phyloP scores from a whole-genome alignment of 805 yeast genomes.

The Kuraishia ogatae region DNA sequence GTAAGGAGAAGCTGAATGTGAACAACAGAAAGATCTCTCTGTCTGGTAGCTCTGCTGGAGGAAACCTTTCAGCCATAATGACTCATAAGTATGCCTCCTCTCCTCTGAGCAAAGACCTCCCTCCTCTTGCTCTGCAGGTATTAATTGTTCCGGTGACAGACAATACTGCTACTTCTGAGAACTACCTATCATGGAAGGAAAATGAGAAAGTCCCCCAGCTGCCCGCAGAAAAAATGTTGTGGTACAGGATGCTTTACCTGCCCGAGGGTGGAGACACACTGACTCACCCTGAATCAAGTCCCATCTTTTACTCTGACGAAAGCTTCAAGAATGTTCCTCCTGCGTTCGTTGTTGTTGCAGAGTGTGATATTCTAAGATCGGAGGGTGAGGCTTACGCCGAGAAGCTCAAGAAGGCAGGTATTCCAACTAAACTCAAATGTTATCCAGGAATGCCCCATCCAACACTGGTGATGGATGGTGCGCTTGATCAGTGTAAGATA shows the following conservation, averaged over 20 bases:
- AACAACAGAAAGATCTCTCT: conserved; percentile 22
- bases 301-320: conserved; percentile 28
- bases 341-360: conserved; percentile 28
- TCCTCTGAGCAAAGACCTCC: conserved; percentile 15
- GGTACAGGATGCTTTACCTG: conserved; percentile 28
- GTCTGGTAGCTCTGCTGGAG: conserved; percentile 37
- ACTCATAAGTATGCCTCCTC: conserved; percentile 18
- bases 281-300: conserved; percentile 28
- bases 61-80: conserved; percentile 21
- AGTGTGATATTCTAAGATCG: conserved; percentile 29
- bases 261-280: conserved; percentile 29
- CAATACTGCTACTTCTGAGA: conserved; percentile 24
- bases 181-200: conserved; percentile 24
- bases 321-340: conserved; percentile 27
- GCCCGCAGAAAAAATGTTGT: conserved; percentile 30
- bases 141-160: conserved; percentile 32
- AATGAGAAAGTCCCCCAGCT: conserved; percentile 27
- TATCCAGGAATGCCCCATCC: conserved; percentile 39
- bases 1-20: conserved; percentile 14
- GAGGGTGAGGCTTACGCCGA: conserved; percentile 30
- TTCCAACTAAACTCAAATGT: conserved; percentile 21
- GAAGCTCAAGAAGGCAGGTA: conserved; percentile 26
- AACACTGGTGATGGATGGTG: conserved; percentile 39
- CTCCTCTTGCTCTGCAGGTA: conserved; percentile 25
- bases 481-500: conserved; percentile 24